Conservation (phyloP, 306 rosid species). For the Cicer yamashitae region DNA sequence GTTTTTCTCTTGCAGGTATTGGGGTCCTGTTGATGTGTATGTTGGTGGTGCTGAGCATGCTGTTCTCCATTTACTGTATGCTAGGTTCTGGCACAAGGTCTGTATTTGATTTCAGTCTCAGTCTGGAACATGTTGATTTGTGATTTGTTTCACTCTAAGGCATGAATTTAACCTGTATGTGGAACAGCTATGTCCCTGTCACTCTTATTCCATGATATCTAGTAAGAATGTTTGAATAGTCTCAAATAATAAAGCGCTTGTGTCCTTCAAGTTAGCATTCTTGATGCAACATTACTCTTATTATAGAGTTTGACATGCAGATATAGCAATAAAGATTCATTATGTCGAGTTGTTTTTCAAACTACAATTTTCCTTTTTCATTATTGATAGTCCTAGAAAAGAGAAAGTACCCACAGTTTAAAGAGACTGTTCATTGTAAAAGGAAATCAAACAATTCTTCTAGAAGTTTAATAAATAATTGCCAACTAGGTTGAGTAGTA, state of each 20-base stretch:
- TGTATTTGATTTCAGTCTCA: slow-evolving; percentile 41
- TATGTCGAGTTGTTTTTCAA: slow-evolving; percentile 11
- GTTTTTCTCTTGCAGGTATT: slow-evolving; percentile 64
- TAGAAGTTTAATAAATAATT: slow-evolving; percentile 32
- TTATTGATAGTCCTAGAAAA: slow-evolving; percentile 14
- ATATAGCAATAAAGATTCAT: neutral
- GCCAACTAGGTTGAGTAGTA: slow-evolving; percentile 9
- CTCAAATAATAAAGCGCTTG: slow-evolving; percentile 25
- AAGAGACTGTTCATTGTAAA: slow-evolving; percentile 20
- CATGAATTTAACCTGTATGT: slow-evolving; percentile 23
- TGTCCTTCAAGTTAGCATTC: slow-evolving; percentile 34
- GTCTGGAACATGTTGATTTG: slow-evolving; percentile 36
- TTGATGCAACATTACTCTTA: slow-evolving; percentile 12
- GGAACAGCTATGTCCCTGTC: slow-evolving; percentile 26
- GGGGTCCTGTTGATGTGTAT: slow-evolving; percentile 97
- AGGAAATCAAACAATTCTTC: slow-evolving; percentile 21
- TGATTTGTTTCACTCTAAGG: slow-evolving; percentile 33
- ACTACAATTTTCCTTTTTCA: slow-evolving; percentile 17
- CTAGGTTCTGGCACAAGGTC: slow-evolving; percentile 99
- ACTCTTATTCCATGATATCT: slow-evolving; percentile 30
- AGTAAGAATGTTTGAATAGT: slow-evolving; percentile 23
- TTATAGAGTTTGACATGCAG: slow-evolving; percentile 8
- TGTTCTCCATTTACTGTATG: slow-evolving; percentile 94
- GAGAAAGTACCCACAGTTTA: neutral
- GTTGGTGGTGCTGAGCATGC: slow-evolving; percentile 99